A percentile compares a stretch with the other conserved stretches of the same genome.
Conservation (phyloP, 2,329 filamentous ascomycete species). For the Venturia asperata region DNA sequence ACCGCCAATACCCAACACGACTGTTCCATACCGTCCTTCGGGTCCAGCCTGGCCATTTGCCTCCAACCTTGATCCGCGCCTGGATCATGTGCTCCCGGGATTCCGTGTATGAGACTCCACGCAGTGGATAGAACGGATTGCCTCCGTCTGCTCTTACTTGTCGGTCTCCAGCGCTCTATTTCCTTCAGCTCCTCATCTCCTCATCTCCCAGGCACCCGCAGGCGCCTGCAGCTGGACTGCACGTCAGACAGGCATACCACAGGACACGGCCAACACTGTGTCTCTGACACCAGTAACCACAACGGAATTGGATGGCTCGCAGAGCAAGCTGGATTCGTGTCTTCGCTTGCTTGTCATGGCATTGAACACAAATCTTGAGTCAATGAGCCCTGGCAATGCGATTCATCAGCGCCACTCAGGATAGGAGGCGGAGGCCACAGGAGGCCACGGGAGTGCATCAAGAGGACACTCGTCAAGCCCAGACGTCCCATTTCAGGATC, state of each 20-base stretch:
- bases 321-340: background rate
- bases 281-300: background rate
- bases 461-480: background rate
- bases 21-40: background rate
- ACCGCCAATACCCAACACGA: background rate
- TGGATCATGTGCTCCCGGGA: background rate
- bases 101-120: background rate
- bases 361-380: background rate
- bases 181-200: background rate
- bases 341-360: background rate
- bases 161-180: background rate
- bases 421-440: too few relatives aligned
- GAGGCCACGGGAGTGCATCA: background rate
- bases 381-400: background rate
- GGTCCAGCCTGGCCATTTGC: background rate
- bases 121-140: background rate
- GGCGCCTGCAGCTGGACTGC: background rate
- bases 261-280: background rate
- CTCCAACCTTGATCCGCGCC: background rate
- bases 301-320: background rate
- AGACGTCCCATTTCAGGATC: background rate
- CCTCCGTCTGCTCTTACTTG: background rate
- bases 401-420: background rate
- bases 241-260: background rate
- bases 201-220: background rate